A percentile compares a stretch with the other conserved stretches of the same genome.
phyloP scores from a whole-genome alignment of 768 basidiomycete species.

The Amanita exitialis region DNA sequence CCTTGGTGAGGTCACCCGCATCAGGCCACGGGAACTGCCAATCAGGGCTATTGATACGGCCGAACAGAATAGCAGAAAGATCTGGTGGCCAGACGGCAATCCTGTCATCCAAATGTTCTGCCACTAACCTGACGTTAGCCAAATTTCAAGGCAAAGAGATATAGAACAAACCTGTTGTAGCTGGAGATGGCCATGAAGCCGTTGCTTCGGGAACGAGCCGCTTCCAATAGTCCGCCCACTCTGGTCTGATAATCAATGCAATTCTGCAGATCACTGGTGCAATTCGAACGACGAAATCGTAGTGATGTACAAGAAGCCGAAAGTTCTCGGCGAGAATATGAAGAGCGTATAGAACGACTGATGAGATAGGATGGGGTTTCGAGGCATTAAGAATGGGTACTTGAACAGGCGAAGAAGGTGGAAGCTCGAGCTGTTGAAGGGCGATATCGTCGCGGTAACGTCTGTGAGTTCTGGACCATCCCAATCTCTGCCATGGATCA shows the following conservation, averaged over 20 bases:
- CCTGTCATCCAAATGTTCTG: conserved; percentile 52
- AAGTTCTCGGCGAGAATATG: conserved; percentile 74
- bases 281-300: conserved; percentile 44
- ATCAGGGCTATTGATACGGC: conserved; percentile 52
- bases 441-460: conserved; percentile 54
- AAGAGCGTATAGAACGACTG: conserved; percentile 58
- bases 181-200: conserved; percentile 47
- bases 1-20: conserved; percentile 33
- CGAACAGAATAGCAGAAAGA: conserved; percentile 55
- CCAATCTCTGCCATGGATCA: conserved; percentile 40
- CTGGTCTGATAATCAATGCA: conserved; percentile 56
- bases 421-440: conserved; percentile 30
- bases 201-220: conserved; percentile 59
- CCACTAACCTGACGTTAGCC: conserved; percentile 20
- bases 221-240: conserved; percentile 94
- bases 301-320: conserved; percentile 45
- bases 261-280: conserved; percentile 55
- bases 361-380: conserved; percentile 34
- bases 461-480: conserved; percentile 28
- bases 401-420: conserved; percentile 16
- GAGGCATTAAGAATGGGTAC: conserved; percentile 13
- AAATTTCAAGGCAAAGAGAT: background rate
- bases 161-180: conserved; percentile 23
- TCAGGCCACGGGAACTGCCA: conserved; percentile 52
- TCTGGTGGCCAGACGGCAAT: conserved; percentile 76